A percentile compares a stretch with the other conserved stretches of the same genome.
phyloP scores from a whole-genome alignment of 2,329 filamentous ascomycete species.

The Pyrenochaeta sp. region DNA sequence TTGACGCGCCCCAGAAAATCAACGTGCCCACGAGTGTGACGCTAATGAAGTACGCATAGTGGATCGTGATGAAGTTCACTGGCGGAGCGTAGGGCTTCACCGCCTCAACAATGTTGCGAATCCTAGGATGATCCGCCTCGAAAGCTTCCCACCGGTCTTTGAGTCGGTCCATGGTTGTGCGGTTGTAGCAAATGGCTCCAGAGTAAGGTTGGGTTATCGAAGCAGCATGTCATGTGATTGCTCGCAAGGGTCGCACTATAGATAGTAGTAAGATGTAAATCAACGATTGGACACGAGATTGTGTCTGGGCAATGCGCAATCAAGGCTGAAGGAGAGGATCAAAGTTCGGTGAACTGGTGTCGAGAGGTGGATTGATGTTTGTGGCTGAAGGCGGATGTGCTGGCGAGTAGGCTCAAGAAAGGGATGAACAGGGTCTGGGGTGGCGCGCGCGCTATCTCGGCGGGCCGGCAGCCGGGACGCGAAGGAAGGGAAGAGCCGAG shows the following conservation, averaged over 20 bases:
- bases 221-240: slow-evolving; percentile 14
- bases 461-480: too few species aligned
- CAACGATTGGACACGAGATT: slow-evolving; percentile 2
- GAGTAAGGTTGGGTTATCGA: slow-evolving; percentile 10
- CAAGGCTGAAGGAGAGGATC: slow-evolving; percentile 2
- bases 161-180: slow-evolving; percentile 12
- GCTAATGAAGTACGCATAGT: slow-evolving; percentile 30
- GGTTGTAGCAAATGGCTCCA: slow-evolving; percentile 7
- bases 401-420: slow-evolving; percentile 15
- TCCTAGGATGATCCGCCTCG: slow-evolving; percentile 10
- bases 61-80: slow-evolving; percentile 31
- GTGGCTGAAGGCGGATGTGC: slow-evolving; percentile 16
- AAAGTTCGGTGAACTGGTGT: slow-evolving; percentile 5
- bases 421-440: slow-evolving; percentile 20
- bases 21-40: slow-evolving; percentile 21
- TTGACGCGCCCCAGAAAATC: slow-evolving; percentile 31
- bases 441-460: slow-evolving; percentile 20
- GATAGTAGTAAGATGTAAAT: slow-evolving; percentile 10
- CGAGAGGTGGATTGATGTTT: slow-evolving; percentile 11
- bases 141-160: slow-evolving; percentile 16
- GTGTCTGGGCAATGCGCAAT: too few species aligned
- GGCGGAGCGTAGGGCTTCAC: slow-evolving; percentile 27
- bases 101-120: slow-evolving; percentile 14
- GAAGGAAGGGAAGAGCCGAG: slow-evolving; percentile 14
- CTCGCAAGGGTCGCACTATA: slow-evolving; percentile 7